These are phyloP conservation scores for Sporothrix brunneoviolacea DNA, from an alignment of 2,329 filamentous ascomycete genomes.

Conservation along the genomic window DNA sequence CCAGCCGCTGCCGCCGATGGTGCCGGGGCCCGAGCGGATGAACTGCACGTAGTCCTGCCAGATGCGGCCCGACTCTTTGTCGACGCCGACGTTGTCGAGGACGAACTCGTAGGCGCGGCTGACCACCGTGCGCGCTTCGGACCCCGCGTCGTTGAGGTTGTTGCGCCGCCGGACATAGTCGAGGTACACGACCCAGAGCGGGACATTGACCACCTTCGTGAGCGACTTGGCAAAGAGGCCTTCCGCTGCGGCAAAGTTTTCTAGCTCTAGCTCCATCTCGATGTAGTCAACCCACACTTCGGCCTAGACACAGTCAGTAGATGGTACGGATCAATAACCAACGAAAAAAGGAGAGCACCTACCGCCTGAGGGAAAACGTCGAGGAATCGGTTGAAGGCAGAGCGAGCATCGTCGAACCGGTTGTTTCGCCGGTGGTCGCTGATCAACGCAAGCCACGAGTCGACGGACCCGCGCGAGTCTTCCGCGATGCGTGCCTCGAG, in stretches of 20 bases:
- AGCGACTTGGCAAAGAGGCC: conserved; percentile 75
- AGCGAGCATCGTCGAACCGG: conserved; percentile 73
- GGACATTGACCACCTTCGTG: conserved; percentile 70
- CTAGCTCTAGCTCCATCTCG: conserved; percentile 80
- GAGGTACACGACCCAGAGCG: conserved; percentile 87
- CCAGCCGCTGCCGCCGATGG: conserved; percentile 80
- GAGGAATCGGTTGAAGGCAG: conserved; percentile 79
- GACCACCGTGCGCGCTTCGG: conserved; percentile 70
- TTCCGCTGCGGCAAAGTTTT: conserved; percentile 75
- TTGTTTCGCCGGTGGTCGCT: conserved; percentile 74
- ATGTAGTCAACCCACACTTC: conserved; percentile 87
- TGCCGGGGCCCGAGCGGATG: conserved; percentile 79
- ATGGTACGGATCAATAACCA: background rate
- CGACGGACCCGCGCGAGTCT: conserved; percentile 85
- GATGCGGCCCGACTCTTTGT: conserved; percentile 80
- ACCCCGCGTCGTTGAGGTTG: conserved; percentile 74
- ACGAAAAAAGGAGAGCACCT: conserved; percentile 31
- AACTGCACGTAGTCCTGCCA: conserved; percentile 97
- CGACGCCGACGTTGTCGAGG: conserved; percentile 79
- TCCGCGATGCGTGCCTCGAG: conserved; percentile 88
- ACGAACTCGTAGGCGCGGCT: conserved; percentile 89
- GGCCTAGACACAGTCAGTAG: conserved; percentile 49
- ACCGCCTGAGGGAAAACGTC: conserved; percentile 85
- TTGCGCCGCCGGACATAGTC: conserved; percentile 92
- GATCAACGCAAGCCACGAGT: conserved; percentile 86